These are phyloP conservation scores for Umbilicus rupestris DNA, from an alignment of 164 flowering plant genomes.

Conservation along the genomic window DNA sequence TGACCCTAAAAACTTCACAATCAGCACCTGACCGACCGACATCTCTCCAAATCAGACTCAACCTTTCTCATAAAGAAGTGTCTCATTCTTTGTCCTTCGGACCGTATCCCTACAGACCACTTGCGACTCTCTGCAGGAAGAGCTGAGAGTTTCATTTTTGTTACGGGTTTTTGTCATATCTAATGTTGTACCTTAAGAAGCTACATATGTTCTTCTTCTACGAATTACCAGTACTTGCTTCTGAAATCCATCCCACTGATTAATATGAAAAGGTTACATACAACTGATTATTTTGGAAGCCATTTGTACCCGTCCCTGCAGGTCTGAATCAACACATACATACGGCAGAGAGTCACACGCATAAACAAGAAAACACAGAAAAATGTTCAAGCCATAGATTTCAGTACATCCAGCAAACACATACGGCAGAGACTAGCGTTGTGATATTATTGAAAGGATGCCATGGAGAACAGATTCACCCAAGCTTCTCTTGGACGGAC, in stretches of 20 bases:
- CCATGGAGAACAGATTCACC: neutral
- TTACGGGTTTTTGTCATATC: neutral
- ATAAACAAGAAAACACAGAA: no score
- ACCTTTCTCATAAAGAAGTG: neutral
- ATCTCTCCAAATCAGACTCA: neutral
- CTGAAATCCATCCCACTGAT: no score
- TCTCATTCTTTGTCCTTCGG: neutral
- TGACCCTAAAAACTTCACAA: neutral
- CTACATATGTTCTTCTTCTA: neutral
- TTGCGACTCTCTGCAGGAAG: neutral
- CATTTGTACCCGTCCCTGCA: no score
- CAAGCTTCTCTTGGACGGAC: neutral
- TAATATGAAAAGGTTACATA: no score
- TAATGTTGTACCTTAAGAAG: constrained; percentile 1
- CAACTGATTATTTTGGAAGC: no score
- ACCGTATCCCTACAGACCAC: neutral
- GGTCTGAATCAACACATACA: no score
- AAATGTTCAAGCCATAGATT: no score
- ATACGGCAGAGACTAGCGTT: no score
- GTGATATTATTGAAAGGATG: no score
- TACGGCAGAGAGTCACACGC: no score
- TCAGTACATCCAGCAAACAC: no score
- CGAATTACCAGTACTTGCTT: neutral
- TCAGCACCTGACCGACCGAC: neutral
- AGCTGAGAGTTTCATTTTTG: neutral